Conservation (phyloP, 176 grass and related monocot species). For the Luzula sylvatica region DNA sequence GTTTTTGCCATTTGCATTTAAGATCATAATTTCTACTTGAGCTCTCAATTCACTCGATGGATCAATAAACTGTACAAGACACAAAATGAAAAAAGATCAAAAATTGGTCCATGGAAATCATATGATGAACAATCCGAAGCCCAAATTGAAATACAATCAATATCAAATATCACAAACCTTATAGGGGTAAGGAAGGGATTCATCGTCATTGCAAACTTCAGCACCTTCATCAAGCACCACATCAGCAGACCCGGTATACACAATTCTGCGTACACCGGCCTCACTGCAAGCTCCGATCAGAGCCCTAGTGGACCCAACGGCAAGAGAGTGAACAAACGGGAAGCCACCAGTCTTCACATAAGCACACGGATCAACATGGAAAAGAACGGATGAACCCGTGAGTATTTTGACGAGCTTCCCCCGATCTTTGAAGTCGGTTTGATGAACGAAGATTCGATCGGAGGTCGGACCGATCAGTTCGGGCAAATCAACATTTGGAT, state of each 20-base stretch:
- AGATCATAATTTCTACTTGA: conserved; percentile 77
- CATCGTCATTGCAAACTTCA: conserved; percentile 34
- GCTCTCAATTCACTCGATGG: conserved; percentile 54
- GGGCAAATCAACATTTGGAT: conserved; percentile 10
- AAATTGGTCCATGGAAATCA: neutral
- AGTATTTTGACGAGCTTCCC: conserved; percentile 20
- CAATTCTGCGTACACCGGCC: conserved; percentile 37
- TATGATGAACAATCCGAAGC: neutral
- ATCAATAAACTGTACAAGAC: conserved; percentile 39
- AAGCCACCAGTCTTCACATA: conserved; percentile 22
- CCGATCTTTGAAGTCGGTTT: conserved; percentile 31
- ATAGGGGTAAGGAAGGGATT: conserved; percentile 54
- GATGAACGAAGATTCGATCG: conserved; percentile 20
- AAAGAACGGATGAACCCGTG: conserved; percentile 37
- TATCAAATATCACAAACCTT: conserved; percentile 29
- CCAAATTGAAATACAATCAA: neutral
- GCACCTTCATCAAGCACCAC: conserved; percentile 34
- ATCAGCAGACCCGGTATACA: conserved; percentile 60
- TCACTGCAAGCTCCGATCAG: conserved; percentile 46
- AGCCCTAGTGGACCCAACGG: conserved; percentile 35
- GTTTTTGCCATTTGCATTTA: conserved; percentile 43
- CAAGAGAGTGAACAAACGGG: conserved; percentile 37
- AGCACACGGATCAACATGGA: conserved; percentile 62
- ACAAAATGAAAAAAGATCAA: conserved; percentile 5
- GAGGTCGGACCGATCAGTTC: neutral